Percentiles rank a stretch among this genome's conserved stretches.
Conservation (phyloP, 208 protist genomes). For the Porcisia deanei region DNA sequence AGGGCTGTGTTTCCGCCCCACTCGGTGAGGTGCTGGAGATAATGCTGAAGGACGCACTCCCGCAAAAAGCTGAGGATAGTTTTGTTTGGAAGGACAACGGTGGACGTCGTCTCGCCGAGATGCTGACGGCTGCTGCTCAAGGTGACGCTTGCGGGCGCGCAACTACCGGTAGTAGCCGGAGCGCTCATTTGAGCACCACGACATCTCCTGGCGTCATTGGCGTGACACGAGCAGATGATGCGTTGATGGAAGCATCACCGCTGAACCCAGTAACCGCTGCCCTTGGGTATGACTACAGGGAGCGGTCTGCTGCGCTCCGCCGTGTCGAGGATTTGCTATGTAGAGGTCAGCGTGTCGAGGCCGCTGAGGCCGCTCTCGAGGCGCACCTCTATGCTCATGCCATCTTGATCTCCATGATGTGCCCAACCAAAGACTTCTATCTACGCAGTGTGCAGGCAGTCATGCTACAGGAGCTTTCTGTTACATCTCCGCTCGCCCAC, state of each 20-base stretch:
- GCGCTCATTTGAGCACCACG: not conserved
- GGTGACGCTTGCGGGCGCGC: conserved; percentile 10
- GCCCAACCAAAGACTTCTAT: conserved; percentile 74
- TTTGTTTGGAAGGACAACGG: conserved; percentile 57
- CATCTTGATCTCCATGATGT: conserved; percentile 89
- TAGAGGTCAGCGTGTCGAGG: conserved; percentile 61
- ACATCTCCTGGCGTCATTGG: not conserved
- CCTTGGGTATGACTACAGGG: conserved; percentile 5
- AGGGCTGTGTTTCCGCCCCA: conserved; percentile 18
- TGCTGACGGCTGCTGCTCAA: conserved; percentile 37
- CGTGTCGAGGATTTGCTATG: conserved; percentile 65
- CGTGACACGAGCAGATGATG: not conserved
- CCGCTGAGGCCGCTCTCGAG: conserved; percentile 60
- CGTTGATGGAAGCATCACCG: conserved; percentile 6
- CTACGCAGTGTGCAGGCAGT: conserved; percentile 62
- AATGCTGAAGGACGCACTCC: conserved; percentile 50
- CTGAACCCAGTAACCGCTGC: conserved; percentile 12
- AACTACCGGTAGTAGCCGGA: conserved; percentile 5
- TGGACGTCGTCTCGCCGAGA: conserved; percentile 40
- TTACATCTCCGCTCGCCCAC: conserved; percentile 67
- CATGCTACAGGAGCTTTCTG: conserved; percentile 51
- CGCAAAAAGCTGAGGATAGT: conserved; percentile 18
- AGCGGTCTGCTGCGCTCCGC: conserved; percentile 31
- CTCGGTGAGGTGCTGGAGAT: conserved; percentile 39
- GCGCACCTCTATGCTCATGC: conserved; percentile 65